A percentile compares a stretch with the other conserved stretches of the same genome.
Conservation (phyloP, 1,284 basidiomycete species). For the Irpex lacteus region DNA sequence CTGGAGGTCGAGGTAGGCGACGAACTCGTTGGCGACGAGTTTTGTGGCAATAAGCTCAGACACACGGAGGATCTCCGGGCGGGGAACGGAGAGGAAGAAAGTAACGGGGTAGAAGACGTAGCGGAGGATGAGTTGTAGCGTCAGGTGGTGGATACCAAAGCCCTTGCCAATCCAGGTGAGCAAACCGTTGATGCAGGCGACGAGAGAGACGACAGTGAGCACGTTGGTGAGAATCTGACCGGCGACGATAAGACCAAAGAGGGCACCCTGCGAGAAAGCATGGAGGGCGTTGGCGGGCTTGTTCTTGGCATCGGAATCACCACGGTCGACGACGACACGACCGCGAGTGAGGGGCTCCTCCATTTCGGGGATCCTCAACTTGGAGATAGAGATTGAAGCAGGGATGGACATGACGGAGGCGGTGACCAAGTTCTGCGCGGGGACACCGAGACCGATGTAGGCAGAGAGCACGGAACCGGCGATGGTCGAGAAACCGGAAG, state of each 20-base stretch:
- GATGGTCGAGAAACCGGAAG: slow-evolving; percentile 88
- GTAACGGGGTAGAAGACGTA: slow-evolving; percentile 88
- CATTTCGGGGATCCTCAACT: slow-evolving; percentile 80
- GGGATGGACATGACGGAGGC: slow-evolving; percentile 95
- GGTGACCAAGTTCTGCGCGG: slow-evolving; percentile 80
- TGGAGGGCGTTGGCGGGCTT: slow-evolving; percentile 76
- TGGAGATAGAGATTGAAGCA: slow-evolving; percentile 88
- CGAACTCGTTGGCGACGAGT: slow-evolving; percentile 86
- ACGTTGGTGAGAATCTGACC: slow-evolving; percentile 83
- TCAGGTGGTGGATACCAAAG: slow-evolving; percentile 81
- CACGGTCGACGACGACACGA: slow-evolving; percentile 74
- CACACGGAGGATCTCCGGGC: slow-evolving; percentile 68
- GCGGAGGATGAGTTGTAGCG: slow-evolving; percentile 80
- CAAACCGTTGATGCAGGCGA: slow-evolving; percentile 81
- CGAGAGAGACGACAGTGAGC: slow-evolving; percentile 76
- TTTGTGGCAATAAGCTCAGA: slow-evolving; percentile 85
- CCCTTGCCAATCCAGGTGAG: slow-evolving; percentile 88
- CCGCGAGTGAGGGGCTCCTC: slow-evolving; percentile 88
- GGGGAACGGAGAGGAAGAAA: slow-evolving; percentile 79
- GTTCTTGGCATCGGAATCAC: slow-evolving; percentile 50
- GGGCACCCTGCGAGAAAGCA: slow-evolving; percentile 85
- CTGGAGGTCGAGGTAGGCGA: slow-evolving; percentile 68
- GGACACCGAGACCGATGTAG: slow-evolving; percentile 83
- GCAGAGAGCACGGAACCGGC: slow-evolving; percentile 86
- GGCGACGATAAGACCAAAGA: slow-evolving; percentile 84